Percentiles rank a stretch among this genome's conserved stretches.
phyloP scores from a whole-genome alignment of 495 filamentous ascomycete species.

The Sordaria brevicollis region DNA sequence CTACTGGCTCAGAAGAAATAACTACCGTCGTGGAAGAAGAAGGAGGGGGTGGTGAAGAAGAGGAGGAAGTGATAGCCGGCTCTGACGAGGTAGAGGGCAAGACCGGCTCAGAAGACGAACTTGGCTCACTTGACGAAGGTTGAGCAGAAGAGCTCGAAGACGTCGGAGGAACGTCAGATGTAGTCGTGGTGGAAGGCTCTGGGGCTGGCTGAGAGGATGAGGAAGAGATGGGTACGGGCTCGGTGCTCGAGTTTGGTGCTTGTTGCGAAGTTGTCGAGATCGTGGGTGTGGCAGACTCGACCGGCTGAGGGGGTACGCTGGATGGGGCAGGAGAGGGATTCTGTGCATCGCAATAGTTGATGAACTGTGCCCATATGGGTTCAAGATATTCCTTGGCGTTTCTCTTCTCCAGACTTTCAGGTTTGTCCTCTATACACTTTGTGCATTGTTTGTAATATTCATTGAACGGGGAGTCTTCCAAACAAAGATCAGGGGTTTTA shows the following conservation, averaged over 20 bases:
- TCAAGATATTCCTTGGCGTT: slow-evolving; percentile 14
- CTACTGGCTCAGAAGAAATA: neutral
- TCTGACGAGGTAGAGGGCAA: neutral
- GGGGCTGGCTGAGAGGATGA: slow-evolving; percentile 10
- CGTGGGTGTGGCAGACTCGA: slow-evolving; percentile 8
- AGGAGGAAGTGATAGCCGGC: neutral
- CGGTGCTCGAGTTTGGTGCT: slow-evolving; percentile 15
- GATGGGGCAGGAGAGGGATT: neutral
- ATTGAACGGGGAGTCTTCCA: slow-evolving; percentile 28
- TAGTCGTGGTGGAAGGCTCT: slow-evolving; percentile 10
- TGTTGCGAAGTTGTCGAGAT: slow-evolving; percentile 15
- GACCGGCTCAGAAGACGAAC: neutral
- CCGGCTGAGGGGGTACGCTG: slow-evolving; percentile 5
- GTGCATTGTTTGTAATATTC: slow-evolving; percentile 28
- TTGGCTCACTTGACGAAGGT: neutral
- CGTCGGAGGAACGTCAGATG: neutral
- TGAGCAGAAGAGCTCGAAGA: neutral
- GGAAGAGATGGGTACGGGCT: slow-evolving; percentile 8
- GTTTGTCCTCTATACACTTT: slow-evolving; percentile 19
- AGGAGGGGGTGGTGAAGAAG: neutral
- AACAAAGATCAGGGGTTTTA: slow-evolving; percentile 38
- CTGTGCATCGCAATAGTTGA: slow-evolving; percentile 21
- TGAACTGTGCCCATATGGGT: slow-evolving; percentile 15
- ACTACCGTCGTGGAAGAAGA: neutral
- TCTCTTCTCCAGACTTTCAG: slow-evolving; percentile 6